Percentiles rank a stretch among this genome's conserved stretches.
Conservation (phyloP, 352 stramenopile species). For the Pythium monospermum region DNA sequence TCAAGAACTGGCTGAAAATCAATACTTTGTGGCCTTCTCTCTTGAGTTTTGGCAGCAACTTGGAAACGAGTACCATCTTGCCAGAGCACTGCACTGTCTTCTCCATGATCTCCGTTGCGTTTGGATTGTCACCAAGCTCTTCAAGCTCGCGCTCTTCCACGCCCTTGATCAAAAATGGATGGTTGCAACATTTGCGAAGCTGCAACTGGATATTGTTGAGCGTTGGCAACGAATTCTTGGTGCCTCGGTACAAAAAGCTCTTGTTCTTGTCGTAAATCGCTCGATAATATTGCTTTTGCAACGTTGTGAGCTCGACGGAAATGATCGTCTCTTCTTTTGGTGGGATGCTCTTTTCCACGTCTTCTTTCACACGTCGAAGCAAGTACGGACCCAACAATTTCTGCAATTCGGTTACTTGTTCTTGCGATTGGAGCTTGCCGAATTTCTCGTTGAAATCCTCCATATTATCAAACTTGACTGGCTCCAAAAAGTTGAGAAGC, state of each 20-base stretch:
- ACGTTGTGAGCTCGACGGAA: slow-evolving; percentile 94
- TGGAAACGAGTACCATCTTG: slow-evolving; percentile 89
- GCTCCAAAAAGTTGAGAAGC: slow-evolving; percentile 96
- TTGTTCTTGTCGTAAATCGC: slow-evolving; percentile 99
- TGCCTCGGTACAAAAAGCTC: slow-evolving; percentile 91
- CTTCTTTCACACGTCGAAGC: slow-evolving; percentile 96
- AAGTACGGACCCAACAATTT: slow-evolving; percentile 93
- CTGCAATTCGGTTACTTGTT: slow-evolving; percentile 94
- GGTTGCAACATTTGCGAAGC: slow-evolving; percentile 99
- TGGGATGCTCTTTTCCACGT: slow-evolving; percentile 94
- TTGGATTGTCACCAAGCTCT: slow-evolving; percentile 53
- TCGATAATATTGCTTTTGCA: slow-evolving; percentile 99
- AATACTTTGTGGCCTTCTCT: slow-evolving; percentile 91
- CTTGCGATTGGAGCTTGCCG: slow-evolving; percentile 87
- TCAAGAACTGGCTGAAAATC: slow-evolving; percentile 95
- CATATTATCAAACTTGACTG: slow-evolving; percentile 87
- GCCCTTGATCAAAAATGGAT: slow-evolving; percentile 98
- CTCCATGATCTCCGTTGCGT: slow-evolving; percentile 58
- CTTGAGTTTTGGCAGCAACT: slow-evolving; percentile 89
- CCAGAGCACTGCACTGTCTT: slow-evolving; percentile 82
- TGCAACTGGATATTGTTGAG: slow-evolving; percentile 99
- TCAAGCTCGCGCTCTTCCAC: slow-evolving; percentile 82
- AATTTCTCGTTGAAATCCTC: slow-evolving; percentile 92
- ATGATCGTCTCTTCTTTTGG: slow-evolving; percentile 97
- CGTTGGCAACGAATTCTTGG: slow-evolving; percentile 79